Conservation (phyloP, 2,329 filamentous ascomycete species). For the Diplodia intermedia region DNA sequence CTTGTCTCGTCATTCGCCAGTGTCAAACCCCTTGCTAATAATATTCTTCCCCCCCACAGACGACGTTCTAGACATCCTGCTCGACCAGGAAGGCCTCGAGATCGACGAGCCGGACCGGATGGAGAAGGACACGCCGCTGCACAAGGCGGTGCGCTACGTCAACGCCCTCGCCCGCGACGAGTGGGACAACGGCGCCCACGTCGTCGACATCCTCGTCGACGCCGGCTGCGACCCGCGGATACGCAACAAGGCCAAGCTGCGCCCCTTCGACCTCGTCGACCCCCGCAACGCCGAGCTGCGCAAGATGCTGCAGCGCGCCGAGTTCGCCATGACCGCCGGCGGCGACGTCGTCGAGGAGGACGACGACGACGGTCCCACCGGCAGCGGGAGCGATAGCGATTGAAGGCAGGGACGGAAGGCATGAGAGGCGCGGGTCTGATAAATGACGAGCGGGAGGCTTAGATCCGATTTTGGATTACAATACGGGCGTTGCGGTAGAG, state of each 20-base stretch:
- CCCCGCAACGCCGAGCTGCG: constrained; percentile 69
- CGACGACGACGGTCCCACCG: constrained; percentile 52
- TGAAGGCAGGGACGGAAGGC: constrained; percentile 31
- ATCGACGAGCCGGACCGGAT: constrained; percentile 77
- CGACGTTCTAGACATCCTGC: constrained; percentile 80
- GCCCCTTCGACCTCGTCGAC: constrained; percentile 75
- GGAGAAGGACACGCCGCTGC: constrained; percentile 79
- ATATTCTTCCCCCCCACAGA: constrained; percentile 54
- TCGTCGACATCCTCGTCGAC: constrained; percentile 83
- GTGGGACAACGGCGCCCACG: constrained; percentile 66
- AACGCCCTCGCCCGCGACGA: constrained; percentile 71
- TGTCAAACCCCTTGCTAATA: not conserved
- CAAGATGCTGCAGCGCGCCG: constrained; percentile 71
- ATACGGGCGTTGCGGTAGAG: constrained; percentile 24
- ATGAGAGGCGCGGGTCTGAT: not conserved
- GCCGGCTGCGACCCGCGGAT: constrained; percentile 71
- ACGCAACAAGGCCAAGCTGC: constrained; percentile 76
- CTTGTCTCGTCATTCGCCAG: too few relatives aligned
- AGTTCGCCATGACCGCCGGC: constrained; percentile 64
- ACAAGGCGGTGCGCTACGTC: constrained; percentile 78
- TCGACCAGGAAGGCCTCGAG: constrained; percentile 84
- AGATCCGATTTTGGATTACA: constrained; percentile 24
- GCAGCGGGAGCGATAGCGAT: constrained; percentile 58
- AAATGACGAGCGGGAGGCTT: constrained; percentile 15
- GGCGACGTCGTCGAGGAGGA: constrained; percentile 59